Evolutionary conservation across 1,139 yeast species (phyloP).

Genomic region (Hyphopichia pseudoburtonii): DNA sequence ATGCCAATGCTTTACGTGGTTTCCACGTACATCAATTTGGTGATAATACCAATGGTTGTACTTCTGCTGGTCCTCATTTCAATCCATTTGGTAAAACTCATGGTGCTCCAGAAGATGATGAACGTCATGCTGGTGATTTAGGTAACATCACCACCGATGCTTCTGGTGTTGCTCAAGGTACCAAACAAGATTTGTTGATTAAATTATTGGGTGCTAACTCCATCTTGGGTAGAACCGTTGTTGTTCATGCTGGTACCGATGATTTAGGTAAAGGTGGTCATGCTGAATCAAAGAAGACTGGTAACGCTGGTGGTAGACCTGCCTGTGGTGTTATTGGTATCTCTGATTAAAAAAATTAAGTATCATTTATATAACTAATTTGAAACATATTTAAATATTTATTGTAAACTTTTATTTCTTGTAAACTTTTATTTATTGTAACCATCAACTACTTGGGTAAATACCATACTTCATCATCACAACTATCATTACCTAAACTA

Average conservation of each 20-base stretch:
- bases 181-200: slow-evolving; percentile 72
- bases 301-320: slow-evolving; percentile 98
- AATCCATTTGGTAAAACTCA: slow-evolving; percentile 90
- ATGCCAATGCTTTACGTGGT: slow-evolving; percentile 85
- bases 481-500: slow-evolving; percentile 21
- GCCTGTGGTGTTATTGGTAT: slow-evolving; percentile 99
- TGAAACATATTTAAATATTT: neutral
- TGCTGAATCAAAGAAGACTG: slow-evolving; percentile 92
- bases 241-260: slow-evolving; percentile 91
- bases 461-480: slow-evolving; percentile 34
- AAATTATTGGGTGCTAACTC: slow-evolving; percentile 84
- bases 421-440: neutral
- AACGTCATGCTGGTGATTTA: slow-evolving; percentile 95
- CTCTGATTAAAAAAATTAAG: slow-evolving; percentile 31
- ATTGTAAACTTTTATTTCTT: neutral
- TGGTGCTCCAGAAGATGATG: slow-evolving; percentile 90
- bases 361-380: neutral
- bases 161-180: slow-evolving; percentile 85
- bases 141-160: slow-evolving; percentile 92
- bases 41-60: slow-evolving; percentile 98
- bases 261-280: slow-evolving; percentile 97
- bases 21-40: slow-evolving; percentile 98
- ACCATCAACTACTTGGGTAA: slow-evolving; percentile 23
- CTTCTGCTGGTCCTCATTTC: slow-evolving; percentile 98
- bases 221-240: slow-evolving; percentile 92